Conservation (phyloP, 768 basidiomycete genomes). For the Mycena vulgaris region DNA sequence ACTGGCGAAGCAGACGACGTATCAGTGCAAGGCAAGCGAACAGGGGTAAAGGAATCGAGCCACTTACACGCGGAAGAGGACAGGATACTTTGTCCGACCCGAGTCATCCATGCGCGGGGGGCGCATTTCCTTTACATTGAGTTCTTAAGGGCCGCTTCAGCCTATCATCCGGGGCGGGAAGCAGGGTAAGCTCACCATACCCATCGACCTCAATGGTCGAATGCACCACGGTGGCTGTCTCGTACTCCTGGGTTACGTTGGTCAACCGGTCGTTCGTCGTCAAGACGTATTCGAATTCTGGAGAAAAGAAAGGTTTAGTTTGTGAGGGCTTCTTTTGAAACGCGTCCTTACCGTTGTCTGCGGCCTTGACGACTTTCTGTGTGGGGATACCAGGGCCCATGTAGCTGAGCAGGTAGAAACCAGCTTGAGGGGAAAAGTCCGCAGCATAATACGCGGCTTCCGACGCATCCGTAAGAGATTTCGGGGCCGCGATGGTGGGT, state of each 20-base stretch:
- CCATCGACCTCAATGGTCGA: conserved; percentile 87
- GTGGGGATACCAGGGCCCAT: conserved; percentile 88
- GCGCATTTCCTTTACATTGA: conserved; percentile 92
- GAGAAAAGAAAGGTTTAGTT: conserved; percentile 11
- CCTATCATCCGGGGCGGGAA: conserved; percentile 29
- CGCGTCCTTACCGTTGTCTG: conserved; percentile 53
- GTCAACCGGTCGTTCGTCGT: conserved; percentile 80
- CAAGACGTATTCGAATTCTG: conserved; percentile 77
- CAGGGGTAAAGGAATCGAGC: conserved; percentile 11
- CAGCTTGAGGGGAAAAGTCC: conserved; percentile 88
- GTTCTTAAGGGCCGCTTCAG: conserved; percentile 65
- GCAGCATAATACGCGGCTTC: conserved; percentile 73
- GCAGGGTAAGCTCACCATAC: conserved; percentile 69
- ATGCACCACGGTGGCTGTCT: conserved; percentile 77
- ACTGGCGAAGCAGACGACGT: conserved; percentile 52
- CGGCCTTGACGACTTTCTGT: conserved; percentile 82
- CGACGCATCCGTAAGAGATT: conserved; percentile 47
- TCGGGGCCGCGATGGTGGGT: conserved; percentile 69
- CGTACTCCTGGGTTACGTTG: conserved; percentile 76
- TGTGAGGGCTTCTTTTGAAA: conserved; percentile 1
- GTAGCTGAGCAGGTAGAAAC: conserved; percentile 88
- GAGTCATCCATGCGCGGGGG: conserved; percentile 95
- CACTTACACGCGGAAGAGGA: conserved; percentile 88
- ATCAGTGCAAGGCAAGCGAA: conserved; percentile 10
- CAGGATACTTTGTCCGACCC: conserved; percentile 96